A percentile compares a stretch with the other conserved stretches of the same genome.
phyloP scores from a whole-genome alignment of 1,139 yeast genomes.

The Scheffersomyces insectosa region DNA sequence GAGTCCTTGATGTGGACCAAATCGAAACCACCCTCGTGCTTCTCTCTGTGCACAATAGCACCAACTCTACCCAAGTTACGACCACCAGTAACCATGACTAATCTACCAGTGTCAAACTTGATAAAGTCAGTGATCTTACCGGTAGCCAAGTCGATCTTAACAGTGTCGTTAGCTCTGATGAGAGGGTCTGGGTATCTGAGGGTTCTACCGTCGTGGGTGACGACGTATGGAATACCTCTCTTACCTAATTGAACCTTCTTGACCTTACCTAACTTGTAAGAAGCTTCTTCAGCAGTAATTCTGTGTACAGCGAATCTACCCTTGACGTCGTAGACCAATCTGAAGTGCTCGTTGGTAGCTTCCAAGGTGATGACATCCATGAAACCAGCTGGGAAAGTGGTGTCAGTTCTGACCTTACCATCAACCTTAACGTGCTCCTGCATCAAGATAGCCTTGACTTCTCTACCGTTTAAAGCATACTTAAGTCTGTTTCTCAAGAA shows the following conservation, averaged over 20 bases:
- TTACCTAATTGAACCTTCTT: conserved; percentile 97
- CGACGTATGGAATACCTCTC: conserved; percentile 97
- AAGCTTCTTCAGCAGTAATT: conserved; percentile 97
- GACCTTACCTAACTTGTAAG: conserved; percentile 97
- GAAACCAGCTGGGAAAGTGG: conserved; percentile 99
- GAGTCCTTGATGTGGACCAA: conserved; percentile 98
- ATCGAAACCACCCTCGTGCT: conserved; percentile 99
- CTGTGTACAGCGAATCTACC: conserved; percentile 99
- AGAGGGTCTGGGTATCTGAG: conserved; percentile 98
- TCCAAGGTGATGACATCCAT: conserved; percentile 97
- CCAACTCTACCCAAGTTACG: conserved; percentile 99
- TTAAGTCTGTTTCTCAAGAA: conserved; percentile 99
- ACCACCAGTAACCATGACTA: conserved; percentile 99
- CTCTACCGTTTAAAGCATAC: conserved; percentile 99
- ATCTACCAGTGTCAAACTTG: conserved; percentile 94
- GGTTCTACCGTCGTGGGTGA: conserved; percentile 99
- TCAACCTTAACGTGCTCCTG: conserved; percentile 99
- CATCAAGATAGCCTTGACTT: conserved; percentile 98
- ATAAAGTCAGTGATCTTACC: conserved; percentile 92
- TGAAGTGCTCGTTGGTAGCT: conserved; percentile 98
- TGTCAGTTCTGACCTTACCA: conserved; percentile 98
- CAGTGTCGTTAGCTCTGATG: conserved; percentile 95
- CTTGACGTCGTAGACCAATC: conserved; percentile 96
- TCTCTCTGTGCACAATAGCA: conserved; percentile 96
- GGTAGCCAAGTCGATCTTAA: conserved; percentile 91